phyloP scores from a whole-genome alignment of 2,329 filamentous ascomycete genomes.

The Grosmannia clavigera region DNA sequence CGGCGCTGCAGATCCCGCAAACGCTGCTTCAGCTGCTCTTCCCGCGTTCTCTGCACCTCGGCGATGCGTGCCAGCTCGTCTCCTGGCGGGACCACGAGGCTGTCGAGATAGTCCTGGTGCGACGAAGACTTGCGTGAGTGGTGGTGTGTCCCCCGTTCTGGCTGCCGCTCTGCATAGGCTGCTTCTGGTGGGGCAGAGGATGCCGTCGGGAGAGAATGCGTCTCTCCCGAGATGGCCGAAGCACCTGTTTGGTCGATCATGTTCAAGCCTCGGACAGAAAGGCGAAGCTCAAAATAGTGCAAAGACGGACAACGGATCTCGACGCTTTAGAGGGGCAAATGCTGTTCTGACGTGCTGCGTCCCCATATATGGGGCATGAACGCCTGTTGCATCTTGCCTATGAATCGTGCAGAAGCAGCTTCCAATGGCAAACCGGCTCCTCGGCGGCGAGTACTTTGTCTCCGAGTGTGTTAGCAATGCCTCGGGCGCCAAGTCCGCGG shows the following conservation, averaged over 20 bases:
- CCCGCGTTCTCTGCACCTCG: conserved; percentile 33
- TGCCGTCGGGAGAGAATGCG: neutral
- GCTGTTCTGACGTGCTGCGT: neutral
- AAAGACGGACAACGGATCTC: neutral
- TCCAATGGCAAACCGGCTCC: neutral
- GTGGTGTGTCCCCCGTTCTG: conserved; percentile 10
- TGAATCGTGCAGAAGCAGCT: neutral
- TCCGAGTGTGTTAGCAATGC: neutral
- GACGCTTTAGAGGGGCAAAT: neutral
- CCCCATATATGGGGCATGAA: neutral
- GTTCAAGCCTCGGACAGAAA: neutral
- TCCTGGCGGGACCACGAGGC: conserved; percentile 32
- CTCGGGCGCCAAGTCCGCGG: neutral
- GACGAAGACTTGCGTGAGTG: conserved; percentile 7
- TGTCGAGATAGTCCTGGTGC: conserved; percentile 36
- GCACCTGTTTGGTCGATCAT: neutral
- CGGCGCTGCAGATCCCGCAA: conserved; percentile 19
- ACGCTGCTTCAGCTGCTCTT: conserved; percentile 30
- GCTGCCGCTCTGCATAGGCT: neutral
- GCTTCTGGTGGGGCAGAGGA: neutral
- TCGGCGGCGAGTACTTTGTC: neutral
- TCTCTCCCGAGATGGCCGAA: neutral
- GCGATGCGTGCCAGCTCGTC: conserved; percentile 36
- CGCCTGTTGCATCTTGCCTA: neutral
- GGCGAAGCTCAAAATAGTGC: neutral